Conservation (phyloP, 768 basidiomycete genomes). For the Xerocomellus intermedius region DNA sequence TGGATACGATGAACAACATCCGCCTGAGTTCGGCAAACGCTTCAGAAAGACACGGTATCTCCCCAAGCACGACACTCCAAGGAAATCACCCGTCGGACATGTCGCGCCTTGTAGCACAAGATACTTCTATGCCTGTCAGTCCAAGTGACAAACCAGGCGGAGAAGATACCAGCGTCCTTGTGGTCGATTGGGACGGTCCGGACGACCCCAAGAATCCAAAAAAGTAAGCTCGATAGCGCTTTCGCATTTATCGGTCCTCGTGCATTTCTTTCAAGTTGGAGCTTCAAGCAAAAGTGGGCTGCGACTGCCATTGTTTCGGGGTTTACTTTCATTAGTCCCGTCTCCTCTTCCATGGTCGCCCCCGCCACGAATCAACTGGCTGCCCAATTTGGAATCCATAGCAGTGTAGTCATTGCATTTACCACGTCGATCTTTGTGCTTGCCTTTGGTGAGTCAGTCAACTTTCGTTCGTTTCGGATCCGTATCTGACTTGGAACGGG, state of each 20-base stretch:
- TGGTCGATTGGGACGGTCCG: slow-evolving; percentile 64
- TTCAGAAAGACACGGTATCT: neutral
- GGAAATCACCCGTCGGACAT: neutral
- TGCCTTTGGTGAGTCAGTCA: slow-evolving; percentile 51
- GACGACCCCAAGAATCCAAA: slow-evolving; percentile 59
- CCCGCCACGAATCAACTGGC: slow-evolving; percentile 57
- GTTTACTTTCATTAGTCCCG: slow-evolving; percentile 66
- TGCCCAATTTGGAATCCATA: slow-evolving; percentile 55
- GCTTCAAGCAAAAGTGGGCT: slow-evolving; percentile 57
- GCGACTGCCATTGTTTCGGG: slow-evolving; percentile 62
- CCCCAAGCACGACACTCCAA: slow-evolving; percentile 12
- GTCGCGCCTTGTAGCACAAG: neutral
- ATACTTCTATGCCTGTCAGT: neutral
- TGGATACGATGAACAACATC: neutral
- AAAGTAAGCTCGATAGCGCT: slow-evolving; percentile 39
- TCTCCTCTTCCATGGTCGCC: slow-evolving; percentile 75
- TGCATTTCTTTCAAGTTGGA: slow-evolving; percentile 44
- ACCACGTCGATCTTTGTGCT: slow-evolving; percentile 59
- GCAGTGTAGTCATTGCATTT: slow-evolving; percentile 47
- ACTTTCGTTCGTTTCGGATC: neutral
- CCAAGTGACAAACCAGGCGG: neutral
- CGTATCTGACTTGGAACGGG: neutral
- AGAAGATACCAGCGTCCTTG: slow-evolving; percentile 4
- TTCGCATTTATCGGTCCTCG: neutral
- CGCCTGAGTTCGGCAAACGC: neutral